These are phyloP conservation scores for Handroanthus guayacan DNA, from an alignment of 257 asterid species.

Conservation along the genomic window DNA sequence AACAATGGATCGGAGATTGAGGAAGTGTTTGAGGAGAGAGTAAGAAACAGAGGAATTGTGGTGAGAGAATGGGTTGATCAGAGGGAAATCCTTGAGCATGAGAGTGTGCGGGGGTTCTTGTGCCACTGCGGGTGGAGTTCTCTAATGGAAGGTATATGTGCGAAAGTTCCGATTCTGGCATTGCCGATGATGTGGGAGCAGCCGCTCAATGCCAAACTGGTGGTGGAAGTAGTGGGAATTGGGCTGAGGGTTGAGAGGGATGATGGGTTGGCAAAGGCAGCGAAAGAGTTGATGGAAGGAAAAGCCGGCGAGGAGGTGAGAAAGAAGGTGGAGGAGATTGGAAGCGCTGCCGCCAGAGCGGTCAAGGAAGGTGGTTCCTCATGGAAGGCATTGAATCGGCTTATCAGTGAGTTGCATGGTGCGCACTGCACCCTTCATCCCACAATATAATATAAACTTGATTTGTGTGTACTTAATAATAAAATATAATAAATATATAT, in stretches of 20 bases:
- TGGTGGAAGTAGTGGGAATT: constrained; percentile 49
- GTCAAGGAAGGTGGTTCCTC: constrained; percentile 54
- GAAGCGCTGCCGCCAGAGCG: constrained; percentile 11
- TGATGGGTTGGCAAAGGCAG: constrained; percentile 40
- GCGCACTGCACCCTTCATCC: no score
- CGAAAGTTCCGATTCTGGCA: constrained; percentile 57
- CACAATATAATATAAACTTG: no score
- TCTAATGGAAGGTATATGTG: constrained; percentile 51
- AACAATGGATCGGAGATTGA: constrained; percentile 6
- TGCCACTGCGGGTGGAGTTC: constrained; percentile 67
- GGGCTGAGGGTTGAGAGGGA: constrained; percentile 46
- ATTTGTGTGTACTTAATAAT: no score
- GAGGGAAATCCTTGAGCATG: constrained; percentile 46
- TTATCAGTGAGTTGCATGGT: constrained; percentile 32
- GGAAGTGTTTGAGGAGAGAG: constrained; percentile 43
- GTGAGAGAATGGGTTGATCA: constrained; percentile 53
- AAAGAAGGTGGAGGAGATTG: constrained; percentile 37
- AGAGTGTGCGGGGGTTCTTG: constrained; percentile 49
- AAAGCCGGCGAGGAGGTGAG: constrained; percentile 38
- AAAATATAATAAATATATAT: no score
- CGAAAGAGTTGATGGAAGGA: constrained; percentile 53
- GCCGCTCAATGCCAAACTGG: constrained; percentile 53
- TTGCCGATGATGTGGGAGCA: constrained; percentile 67
- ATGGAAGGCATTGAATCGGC: constrained; percentile 34
- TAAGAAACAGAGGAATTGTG: constrained; percentile 44